Conservation (phyloP, 2,329 filamentous ascomycete genomes). For the Alternaria triticina region DNA sequence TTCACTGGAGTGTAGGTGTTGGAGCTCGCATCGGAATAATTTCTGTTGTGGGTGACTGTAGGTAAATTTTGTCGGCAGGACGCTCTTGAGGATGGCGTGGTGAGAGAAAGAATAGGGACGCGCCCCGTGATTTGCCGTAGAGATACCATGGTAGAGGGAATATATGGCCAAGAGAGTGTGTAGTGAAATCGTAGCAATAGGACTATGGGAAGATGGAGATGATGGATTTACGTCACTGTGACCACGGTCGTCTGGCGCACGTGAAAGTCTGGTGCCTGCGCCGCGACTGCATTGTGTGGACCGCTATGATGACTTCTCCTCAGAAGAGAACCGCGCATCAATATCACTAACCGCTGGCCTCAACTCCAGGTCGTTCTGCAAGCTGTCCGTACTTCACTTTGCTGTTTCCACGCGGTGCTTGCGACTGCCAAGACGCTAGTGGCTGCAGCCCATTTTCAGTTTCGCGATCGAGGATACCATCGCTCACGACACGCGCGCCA, state of each 20-base stretch:
- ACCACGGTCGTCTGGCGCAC: constrained; percentile 11
- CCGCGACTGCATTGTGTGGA: not conserved
- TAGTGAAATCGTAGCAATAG: not conserved
- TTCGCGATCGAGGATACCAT: constrained; percentile 25
- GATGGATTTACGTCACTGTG: constrained; percentile 32
- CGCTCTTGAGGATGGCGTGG: not conserved
- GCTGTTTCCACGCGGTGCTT: constrained; percentile 2
- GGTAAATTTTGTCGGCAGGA: not conserved
- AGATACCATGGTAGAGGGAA: not conserved
- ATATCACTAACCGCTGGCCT: not conserved
- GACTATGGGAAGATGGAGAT: not conserved
- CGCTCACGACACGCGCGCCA: constrained; percentile 16
- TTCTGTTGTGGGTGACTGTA: not conserved
- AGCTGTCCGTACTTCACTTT: not conserved
- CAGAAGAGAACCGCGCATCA: not conserved
- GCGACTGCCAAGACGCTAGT: constrained; percentile 28
- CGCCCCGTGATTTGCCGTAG: not conserved
- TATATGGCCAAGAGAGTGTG: not conserved
- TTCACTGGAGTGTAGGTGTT: not conserved
- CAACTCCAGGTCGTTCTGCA: not conserved
- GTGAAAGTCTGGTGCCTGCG: not conserved
- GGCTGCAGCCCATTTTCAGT: constrained; percentile 23
- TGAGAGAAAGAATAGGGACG: not conserved
- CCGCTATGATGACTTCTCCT: too few relatives aligned
- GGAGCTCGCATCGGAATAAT: constrained; percentile 8